These are phyloP conservation scores for Geotrichum carabidarum DNA, from an alignment of 1,139 yeast genomes.

Conservation along the genomic window DNA sequence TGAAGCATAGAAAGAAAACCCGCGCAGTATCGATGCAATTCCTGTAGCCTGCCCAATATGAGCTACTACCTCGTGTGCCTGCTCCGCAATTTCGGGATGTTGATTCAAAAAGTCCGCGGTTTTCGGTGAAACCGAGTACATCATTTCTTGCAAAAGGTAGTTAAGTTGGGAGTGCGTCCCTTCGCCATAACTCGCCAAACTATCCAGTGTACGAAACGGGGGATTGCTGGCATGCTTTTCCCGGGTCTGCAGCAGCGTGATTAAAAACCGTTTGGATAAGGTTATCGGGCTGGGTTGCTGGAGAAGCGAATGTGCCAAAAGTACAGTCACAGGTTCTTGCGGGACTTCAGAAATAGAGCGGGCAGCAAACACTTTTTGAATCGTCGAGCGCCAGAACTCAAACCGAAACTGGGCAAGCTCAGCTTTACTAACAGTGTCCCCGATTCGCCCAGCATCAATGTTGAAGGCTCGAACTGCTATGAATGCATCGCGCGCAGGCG, in stretches of 20 bases:
- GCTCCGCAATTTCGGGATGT: conserved; percentile 42
- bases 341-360: conserved; percentile 33
- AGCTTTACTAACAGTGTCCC: conserved; percentile 43
- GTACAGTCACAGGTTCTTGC: conserved; percentile 58
- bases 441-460: conserved; percentile 59
- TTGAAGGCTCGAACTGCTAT: conserved; percentile 68
- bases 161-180: conserved; percentile 73
- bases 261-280: conserved; percentile 51
- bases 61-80: conserved; percentile 56
- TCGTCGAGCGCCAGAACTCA: conserved; percentile 39
- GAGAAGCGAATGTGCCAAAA: conserved; percentile 38
- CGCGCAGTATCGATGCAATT: conserved; percentile 60
- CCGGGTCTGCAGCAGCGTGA: conserved; percentile 59
- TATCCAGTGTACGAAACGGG: conserved; percentile 50
- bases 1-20: conserved; percentile 54
- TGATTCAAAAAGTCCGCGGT: conserved; percentile 48
- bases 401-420: conserved; percentile 38
- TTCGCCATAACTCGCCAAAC: conserved; percentile 73
- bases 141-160: conserved; percentile 58
- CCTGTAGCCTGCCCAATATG: conserved; percentile 83
- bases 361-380: conserved; percentile 33
- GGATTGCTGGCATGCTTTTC: conserved; percentile 45
- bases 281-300: conserved; percentile 36
- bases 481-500: conserved; percentile 58
- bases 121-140: conserved; percentile 60